Base-by-base conservation (phyloP, 441 rosid genomes). In the Mallotus repandus region DNA sequence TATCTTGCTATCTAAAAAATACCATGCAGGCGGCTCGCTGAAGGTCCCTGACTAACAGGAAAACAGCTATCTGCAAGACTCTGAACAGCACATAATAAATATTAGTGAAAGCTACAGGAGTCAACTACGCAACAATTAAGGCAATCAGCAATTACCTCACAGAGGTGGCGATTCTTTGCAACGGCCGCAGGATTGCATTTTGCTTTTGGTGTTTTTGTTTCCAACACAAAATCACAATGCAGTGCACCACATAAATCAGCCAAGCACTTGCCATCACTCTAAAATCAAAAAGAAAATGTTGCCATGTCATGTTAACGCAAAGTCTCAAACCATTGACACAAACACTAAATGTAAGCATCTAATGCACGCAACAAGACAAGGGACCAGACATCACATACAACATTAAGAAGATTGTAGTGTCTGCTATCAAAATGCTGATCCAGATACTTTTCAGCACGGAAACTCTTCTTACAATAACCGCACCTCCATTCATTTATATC, bases 171-270 rank as follows among this genome's bases (percentile, higher is more conserved):
- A 79, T 93, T 91, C 85, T 85, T 86, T 14, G 89, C 87, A 65
- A 82, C 91, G 74, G 99, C 96, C 16, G 96, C 96, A 76, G 96
- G 97, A 73, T 94, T 94, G 86, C 99, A 96, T 79, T 92, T 96
- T 57, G 78, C 79, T 82, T 86, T 91, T 1, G 74, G 73, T 67
- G 84, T 81, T 85, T 89, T 91, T 58, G 97, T 82, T 73, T 77
- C 85, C 78, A 89, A 78, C 62, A 86, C 81, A 68, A 72, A 86
- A 83, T 96, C 99, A 79, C 99, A 96, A 82, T 93, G 97, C 88
- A 96, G 76, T 46, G 98, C 97, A 18, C 98, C 99, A 77, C 99
- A 96, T 62, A 91, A 67, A 83, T 96, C 96, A 68, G 99, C 97
- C 75, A 96, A 83, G 89, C 99, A 96, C 83, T 89, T 93, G 63